Percentiles rank a stretch among this genome's conserved stretches.
Conservation (phyloP, 2,329 filamentous ascomycete species). For the Lasiodiplodia sp. region DNA sequence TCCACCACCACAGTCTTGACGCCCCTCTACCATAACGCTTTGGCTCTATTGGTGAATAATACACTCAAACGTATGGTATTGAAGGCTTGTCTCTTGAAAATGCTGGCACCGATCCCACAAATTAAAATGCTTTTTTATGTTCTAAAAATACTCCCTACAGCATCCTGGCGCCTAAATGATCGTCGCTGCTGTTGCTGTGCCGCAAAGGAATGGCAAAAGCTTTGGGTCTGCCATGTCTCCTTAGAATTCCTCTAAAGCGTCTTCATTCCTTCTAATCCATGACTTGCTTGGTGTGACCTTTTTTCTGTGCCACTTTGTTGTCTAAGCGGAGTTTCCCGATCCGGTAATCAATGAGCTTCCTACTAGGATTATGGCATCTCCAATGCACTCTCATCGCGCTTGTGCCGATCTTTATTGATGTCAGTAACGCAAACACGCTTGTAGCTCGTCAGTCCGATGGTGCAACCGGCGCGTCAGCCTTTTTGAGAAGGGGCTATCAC, state of each 20-base stretch:
- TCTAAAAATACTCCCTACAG: not conserved
- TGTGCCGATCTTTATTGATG: not conserved
- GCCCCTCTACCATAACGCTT: too few relatives aligned
- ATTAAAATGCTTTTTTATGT: not conserved
- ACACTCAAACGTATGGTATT: too few relatives aligned
- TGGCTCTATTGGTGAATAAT: too few relatives aligned
- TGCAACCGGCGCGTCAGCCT: not conserved
- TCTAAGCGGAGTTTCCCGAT: not conserved
- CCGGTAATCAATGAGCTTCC: not conserved
- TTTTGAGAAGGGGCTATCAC: conserved; percentile 21
- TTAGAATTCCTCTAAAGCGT: too few relatives aligned
- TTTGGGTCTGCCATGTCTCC: not conserved
- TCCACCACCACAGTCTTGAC: too few relatives aligned
- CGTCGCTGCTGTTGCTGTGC: not conserved
- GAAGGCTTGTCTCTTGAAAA: not conserved
- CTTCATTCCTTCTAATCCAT: not conserved
- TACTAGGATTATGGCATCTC: too few relatives aligned
- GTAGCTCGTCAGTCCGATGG: not conserved
- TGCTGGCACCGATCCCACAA: not conserved
- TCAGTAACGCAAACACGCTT: not conserved
- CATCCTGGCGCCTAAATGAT: not conserved
- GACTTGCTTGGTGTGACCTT: not conserved
- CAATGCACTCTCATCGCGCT: not conserved
- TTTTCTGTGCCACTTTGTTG: too few relatives aligned
- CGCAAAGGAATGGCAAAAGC: not conserved